phyloP scores from a whole-genome alignment of 495 filamentous ascomycete species.

The Terfezia claveryi region DNA sequence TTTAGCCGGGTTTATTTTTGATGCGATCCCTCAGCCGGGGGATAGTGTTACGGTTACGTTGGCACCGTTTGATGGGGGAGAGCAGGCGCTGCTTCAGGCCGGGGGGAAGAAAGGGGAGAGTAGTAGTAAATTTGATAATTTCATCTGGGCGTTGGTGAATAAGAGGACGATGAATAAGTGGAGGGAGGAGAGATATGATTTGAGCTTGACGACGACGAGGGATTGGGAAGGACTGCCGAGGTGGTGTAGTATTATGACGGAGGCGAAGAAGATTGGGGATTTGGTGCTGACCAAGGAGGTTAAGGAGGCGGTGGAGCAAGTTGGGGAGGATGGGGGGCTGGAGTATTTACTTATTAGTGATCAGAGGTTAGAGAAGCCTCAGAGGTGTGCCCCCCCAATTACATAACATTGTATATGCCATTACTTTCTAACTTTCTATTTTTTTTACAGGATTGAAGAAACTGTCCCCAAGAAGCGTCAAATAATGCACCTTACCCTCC shows the following conservation, averaged over 20 bases:
- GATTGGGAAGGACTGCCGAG: conserved; percentile 73
- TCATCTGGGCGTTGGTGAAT: conserved; percentile 80
- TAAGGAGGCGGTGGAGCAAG: conserved; percentile 53
- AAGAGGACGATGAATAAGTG: conserved; percentile 81
- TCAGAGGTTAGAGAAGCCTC: conserved; percentile 75
- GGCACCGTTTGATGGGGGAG: conserved; percentile 81
- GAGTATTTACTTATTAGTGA: conserved; percentile 80
- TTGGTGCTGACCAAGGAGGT: conserved; percentile 63
- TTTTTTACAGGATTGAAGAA: conserved; percentile 49
- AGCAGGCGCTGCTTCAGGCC: conserved; percentile 40
- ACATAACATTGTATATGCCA: neutral
- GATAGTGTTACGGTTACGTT: conserved; percentile 53
- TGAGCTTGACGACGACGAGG: conserved; percentile 76
- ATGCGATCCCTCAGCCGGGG: conserved; percentile 39
- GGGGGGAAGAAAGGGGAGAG: conserved; percentile 32
- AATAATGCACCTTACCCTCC: conserved; percentile 50
- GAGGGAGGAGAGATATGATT: conserved; percentile 81
- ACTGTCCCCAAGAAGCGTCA: conserved; percentile 68
- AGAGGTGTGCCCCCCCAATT: conserved; percentile 37
- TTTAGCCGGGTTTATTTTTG: conserved; percentile 53
- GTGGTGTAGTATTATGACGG: conserved; percentile 89
- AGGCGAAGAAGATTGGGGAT: conserved; percentile 90
- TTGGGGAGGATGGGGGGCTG: conserved; percentile 42
- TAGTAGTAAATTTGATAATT: conserved; percentile 65
- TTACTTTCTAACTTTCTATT: conserved; percentile 14